Percentiles rank a stretch among this genome's conserved stretches.
Conservation (phyloP, 1,284 basidiomycete genomes). For the Ustilago bromivora region DNA sequence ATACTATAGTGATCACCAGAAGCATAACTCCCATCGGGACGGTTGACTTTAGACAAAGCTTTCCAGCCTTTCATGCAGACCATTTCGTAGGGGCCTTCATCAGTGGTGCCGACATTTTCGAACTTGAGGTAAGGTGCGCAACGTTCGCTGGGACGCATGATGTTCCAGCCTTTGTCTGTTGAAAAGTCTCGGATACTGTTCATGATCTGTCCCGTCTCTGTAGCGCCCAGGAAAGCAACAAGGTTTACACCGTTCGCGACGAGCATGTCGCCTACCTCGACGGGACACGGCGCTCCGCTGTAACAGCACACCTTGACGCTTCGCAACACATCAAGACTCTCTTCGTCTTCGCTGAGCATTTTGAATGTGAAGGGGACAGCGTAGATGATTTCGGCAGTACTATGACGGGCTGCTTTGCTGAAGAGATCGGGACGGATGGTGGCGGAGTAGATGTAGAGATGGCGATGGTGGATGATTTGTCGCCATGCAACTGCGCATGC, state of each 20-base stretch:
- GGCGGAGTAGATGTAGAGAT: slow-evolving; percentile 35
- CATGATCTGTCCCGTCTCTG: slow-evolving; percentile 70
- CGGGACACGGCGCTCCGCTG: slow-evolving; percentile 71
- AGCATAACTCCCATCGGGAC: slow-evolving; percentile 75
- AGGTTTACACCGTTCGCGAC: slow-evolving; percentile 75
- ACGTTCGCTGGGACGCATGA: slow-evolving; percentile 70
- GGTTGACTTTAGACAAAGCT: slow-evolving; percentile 73
- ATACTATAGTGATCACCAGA: slow-evolving; percentile 75
- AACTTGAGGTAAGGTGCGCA: slow-evolving; percentile 32
- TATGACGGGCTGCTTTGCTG: slow-evolving; percentile 11
- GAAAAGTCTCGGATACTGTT: slow-evolving; percentile 73
- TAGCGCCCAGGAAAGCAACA: slow-evolving; percentile 74
- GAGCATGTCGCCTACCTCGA: slow-evolving; percentile 75
- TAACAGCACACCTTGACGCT: slow-evolving; percentile 74
- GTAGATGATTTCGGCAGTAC: slow-evolving; percentile 54
- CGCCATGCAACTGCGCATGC: slow-evolving; percentile 40
- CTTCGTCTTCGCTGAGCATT: slow-evolving; percentile 74
- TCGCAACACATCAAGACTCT: slow-evolving; percentile 72
- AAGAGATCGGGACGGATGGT: slow-evolving; percentile 32
- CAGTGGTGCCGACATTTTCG: slow-evolving; percentile 32
- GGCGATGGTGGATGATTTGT: slow-evolving; percentile 22
- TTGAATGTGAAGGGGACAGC: slow-evolving; percentile 72
- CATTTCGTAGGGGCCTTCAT: slow-evolving; percentile 72
- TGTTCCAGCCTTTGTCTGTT: slow-evolving; percentile 77
- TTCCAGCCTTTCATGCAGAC: slow-evolving; percentile 75